These are phyloP conservation scores for Kalmusia sp. DNA, from an alignment of 2,329 filamentous ascomycete species.

Conservation along the genomic window DNA sequence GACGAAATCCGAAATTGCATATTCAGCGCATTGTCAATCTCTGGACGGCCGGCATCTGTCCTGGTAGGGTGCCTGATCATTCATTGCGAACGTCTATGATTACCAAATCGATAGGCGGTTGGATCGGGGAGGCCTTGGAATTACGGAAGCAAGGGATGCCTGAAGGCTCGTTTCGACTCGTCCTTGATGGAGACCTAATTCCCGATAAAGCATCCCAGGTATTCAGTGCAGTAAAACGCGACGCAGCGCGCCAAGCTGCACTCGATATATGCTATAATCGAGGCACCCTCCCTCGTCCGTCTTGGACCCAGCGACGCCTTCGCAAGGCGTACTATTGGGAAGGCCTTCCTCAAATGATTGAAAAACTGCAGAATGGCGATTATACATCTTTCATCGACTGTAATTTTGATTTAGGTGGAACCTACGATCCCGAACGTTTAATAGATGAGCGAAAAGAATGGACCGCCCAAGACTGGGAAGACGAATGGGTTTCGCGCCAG, in stretches of 20 bases:
- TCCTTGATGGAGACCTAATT: neutral
- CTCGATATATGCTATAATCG: neutral
- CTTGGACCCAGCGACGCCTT: neutral
- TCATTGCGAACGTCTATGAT: neutral
- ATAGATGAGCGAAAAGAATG: neutral
- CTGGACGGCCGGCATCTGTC: neutral
- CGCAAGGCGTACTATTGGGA: neutral
- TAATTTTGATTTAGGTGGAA: neutral
- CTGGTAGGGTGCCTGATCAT: neutral
- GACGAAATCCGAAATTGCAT: neutral
- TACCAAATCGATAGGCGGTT: neutral
- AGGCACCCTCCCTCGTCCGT: neutral
- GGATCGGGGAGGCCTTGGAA: neutral
- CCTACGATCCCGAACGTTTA: neutral
- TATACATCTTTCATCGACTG: neutral
- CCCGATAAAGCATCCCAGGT: neutral
- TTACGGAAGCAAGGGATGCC: neutral
- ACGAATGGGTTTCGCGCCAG: neutral
- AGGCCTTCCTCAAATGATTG: neutral
- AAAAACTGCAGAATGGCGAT: neutral
- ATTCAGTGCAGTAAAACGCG: neutral
- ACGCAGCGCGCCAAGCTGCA: neutral
- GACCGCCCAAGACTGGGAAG: neutral
- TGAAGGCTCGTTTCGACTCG: neutral
- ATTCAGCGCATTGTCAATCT: constrained; percentile 1